A percentile compares a stretch with the other conserved stretches of the same genome.
Conservation (phyloP, 768 basidiomycete species). For the Lactifluus volemus region DNA sequence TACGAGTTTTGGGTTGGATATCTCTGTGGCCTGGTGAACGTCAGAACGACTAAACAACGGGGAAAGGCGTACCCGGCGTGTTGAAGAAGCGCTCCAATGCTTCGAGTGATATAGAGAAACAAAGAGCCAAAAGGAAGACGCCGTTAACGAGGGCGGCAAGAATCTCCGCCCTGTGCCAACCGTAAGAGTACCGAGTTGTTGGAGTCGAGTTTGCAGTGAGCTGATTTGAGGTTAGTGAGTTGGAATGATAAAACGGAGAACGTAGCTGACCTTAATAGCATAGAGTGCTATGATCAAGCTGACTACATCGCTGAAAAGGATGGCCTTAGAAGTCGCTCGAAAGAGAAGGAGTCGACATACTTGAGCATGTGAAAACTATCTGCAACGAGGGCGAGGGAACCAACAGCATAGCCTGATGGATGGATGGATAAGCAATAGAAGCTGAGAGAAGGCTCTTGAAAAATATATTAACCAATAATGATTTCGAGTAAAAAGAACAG, state of each 20-base stretch:
- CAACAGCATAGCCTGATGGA: slow-evolving; percentile 80
- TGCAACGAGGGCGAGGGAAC: slow-evolving; percentile 89
- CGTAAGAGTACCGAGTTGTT: slow-evolving; percentile 85
- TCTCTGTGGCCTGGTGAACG: slow-evolving; percentile 42
- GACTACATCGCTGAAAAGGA: slow-evolving; percentile 76
- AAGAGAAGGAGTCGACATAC: slow-evolving; percentile 35
- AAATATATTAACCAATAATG: slow-evolving; percentile 48
- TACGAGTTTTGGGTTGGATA: slow-evolving; percentile 80
- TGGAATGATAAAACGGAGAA: slow-evolving; percentile 3
- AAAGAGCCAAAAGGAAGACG: slow-evolving; percentile 92
- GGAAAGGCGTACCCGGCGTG: slow-evolving; percentile 52
- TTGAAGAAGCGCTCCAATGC: slow-evolving; percentile 86
- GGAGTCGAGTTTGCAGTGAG: slow-evolving; percentile 50
- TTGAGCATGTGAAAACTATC: slow-evolving; percentile 99
- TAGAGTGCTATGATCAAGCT: slow-evolving; percentile 92
- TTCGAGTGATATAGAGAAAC: slow-evolving; percentile 92
- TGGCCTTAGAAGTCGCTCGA: neutral
- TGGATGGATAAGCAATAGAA: neutral
- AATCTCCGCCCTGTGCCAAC: slow-evolving; percentile 98
- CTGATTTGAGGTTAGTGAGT: slow-evolving; percentile 30
- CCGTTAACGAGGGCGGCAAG: slow-evolving; percentile 93
- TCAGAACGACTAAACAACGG: neutral
- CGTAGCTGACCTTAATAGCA: slow-evolving; percentile 62
- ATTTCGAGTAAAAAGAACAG: slow-evolving; percentile 84
- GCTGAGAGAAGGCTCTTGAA: neutral